These are phyloP conservation scores for Hansenula lynferdii DNA, from an alignment of 1,139 yeast species.

Conservation along the genomic window DNA sequence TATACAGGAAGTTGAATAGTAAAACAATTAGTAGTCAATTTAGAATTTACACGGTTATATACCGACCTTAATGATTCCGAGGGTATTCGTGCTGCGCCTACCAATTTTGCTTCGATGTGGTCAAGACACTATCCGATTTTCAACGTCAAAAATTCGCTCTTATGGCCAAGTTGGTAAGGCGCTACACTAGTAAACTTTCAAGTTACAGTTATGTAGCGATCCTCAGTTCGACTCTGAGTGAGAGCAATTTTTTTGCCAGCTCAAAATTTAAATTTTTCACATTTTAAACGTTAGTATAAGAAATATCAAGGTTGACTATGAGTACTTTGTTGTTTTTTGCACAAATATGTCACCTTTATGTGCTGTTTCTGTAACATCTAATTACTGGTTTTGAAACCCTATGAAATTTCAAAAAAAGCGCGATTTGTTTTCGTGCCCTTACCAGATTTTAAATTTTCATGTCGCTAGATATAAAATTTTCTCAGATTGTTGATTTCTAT, in stretches of 20 bases:
- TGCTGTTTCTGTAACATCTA: no score
- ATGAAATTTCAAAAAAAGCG: no score
- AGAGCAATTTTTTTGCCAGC: conserved; percentile 45
- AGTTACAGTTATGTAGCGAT: conserved; percentile 85
- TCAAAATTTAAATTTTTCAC: conserved; percentile 1
- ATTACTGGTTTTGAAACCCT: no score
- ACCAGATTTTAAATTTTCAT: neutral
- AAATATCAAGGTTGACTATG: no score
- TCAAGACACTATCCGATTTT: no score
- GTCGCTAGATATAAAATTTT: neutral
- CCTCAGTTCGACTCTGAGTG: conserved; percentile 82
- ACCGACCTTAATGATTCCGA: no score
- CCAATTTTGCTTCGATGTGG: no score
- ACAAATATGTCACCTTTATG: neutral
- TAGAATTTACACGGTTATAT: no score
- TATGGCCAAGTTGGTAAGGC: conserved; percentile 86
- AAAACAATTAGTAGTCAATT: no score
- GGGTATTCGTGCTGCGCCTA: no score
- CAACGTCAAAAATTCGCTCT: conserved; percentile 28
- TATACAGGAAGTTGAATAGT: no score
- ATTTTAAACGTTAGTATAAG: neutral
- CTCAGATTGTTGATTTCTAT: neutral
- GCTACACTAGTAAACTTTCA: conserved; percentile 86
- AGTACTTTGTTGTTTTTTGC: neutral
- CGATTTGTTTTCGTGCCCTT: no score